Evolutionary conservation across 78 protist species (phyloP), one percentile per base, ranked within the genome.

Genomic region (Tieghemostelium lacteum): DNA sequence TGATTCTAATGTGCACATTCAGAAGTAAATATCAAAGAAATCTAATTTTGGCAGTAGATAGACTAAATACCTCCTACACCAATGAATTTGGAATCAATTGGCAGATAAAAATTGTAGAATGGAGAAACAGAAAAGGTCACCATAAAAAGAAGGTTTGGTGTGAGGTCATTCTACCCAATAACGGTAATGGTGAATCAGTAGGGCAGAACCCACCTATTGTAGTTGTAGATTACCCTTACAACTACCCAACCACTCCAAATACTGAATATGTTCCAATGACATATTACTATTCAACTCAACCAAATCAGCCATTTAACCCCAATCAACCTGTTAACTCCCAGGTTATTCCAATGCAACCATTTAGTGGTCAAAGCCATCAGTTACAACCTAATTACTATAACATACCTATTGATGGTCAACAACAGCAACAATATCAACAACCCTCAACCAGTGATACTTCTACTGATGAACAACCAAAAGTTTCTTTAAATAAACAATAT

Each of bases 231-330:
- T 36, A 34, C 24, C 22, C 10, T 5, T 10, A 61, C 60, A 65
- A n/a, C 50, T 45, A 2, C 74, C 5, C 63, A 40, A 39, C n/a
- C 58, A 10, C 55, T n/a, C n/a, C n/a, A n/a, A n/a, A n/a, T n/a
- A n/a, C n/a, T n/a, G n/a, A 64, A 28, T 83, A 83, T n/a, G 58
- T 83, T 45, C 91, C 91, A 34, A 83, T 83, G 91, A 54, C 22
- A 3, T 73, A 83, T 33, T 83, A 67, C 63, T 73, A 83, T 40
- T 33, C 40, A 1, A 58, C 72, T 39, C 64, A 50, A 71, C 63
- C 55, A 19, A n/a, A n/a, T n/a, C n/a, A n/a, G n/a, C n/a, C n/a
- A n/a, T n/a, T n/a, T n/a, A n/a, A n/a, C n/a, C n/a, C n/a, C n/a
- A n/a, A n/a, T n/a, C n/a, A n/a, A n/a, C n/a, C n/a, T n/a, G n/a